phyloP scores from a whole-genome alignment of 2,329 filamentous ascomycete genomes.

The Aspergillus piperis region DNA sequence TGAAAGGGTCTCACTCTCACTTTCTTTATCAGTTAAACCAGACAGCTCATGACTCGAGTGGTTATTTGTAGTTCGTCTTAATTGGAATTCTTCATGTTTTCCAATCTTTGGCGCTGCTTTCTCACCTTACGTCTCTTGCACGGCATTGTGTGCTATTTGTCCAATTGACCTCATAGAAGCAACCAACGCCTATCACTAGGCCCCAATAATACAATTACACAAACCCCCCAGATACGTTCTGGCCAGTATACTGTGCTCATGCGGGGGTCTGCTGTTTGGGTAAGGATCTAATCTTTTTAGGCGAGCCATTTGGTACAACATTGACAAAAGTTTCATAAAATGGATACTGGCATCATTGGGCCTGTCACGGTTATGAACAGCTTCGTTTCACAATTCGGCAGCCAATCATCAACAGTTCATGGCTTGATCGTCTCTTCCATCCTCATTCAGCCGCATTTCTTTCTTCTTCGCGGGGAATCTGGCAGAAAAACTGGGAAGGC shows the following conservation, averaged over 20 bases:
- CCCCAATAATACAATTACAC: slow-evolving; percentile 9
- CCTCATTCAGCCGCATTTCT: slow-evolving; percentile 59
- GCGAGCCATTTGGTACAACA: neutral
- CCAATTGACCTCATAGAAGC: neutral
- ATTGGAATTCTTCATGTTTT: neutral
- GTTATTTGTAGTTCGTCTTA: neutral
- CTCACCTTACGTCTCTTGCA: neutral
- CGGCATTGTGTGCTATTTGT: neutral
- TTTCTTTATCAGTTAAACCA: neutral
- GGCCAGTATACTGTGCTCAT: slow-evolving; percentile 23
- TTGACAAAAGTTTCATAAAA: slow-evolving; percentile 7
- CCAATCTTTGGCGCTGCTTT: neutral
- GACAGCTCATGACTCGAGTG: no score
- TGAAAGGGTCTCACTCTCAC: neutral
- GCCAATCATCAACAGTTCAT: slow-evolving; percentile 54
- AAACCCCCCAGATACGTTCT: slow-evolving; percentile 22
- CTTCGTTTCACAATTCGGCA: slow-evolving; percentile 54
- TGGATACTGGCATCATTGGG: slow-evolving; percentile 60
- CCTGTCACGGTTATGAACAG: slow-evolving; percentile 60
- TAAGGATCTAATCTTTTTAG: slow-evolving; percentile 1
- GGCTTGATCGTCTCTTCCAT: slow-evolving; percentile 63
- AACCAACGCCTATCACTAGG: neutral
- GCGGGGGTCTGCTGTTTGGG: slow-evolving; percentile 23
- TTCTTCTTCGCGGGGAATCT: slow-evolving; percentile 61
- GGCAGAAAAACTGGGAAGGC: slow-evolving; percentile 54